Base-by-base conservation (phyloP, 139 green algal species). In the Closterium sp. region DNA sequence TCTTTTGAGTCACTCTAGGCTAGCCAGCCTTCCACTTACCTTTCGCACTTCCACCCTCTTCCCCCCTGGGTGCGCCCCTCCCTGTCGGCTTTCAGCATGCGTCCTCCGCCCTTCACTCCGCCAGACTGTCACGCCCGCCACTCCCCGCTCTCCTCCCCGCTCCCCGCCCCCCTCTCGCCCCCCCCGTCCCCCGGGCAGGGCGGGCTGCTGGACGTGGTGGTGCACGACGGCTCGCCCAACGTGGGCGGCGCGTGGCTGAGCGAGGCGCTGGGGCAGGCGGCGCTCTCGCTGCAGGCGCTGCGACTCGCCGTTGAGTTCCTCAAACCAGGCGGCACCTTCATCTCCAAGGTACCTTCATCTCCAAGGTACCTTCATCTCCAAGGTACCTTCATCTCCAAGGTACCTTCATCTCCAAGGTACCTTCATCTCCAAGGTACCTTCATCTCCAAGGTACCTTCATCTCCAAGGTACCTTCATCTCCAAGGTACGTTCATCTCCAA, bases 191-290 rank as follows among this genome's bases (percentile, higher is more conserved):
- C 31, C 0, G 13, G 10, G 2, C 86, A 91, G 91, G 79, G 86
- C 70, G 92, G 29, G 32, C 92, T 97, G 88, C 97, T 99, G 91
- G 98, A 99, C 92, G 96, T 98, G 29, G 98, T 99, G 90, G 92
- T 99, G 91, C 97, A 99, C 95, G 98, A 99, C 93, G 98, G 98
- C 70, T 97, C 98, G 17, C 98, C 98, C 93, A 99, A 99, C 92
- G 97, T 99, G 11, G 98, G 98, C 6, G 98, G 98, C 24, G 97
- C 97, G 29, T 99, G 97, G 97, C 91, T 96, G 31, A 97, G 91
- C 70, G 98, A 99, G 92, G 96, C 98, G 28, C 94, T 95, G 29
- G 90, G 86, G 86, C 95, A 96, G 97, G 96, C 97, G 3, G 96
- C 96, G 17, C 96, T 99, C 73, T 97, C 98, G 90, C 96, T 99